Base-by-base conservation (phyloP, 257 asterid genomes). In the Scutellaria baicalensis region DNA sequence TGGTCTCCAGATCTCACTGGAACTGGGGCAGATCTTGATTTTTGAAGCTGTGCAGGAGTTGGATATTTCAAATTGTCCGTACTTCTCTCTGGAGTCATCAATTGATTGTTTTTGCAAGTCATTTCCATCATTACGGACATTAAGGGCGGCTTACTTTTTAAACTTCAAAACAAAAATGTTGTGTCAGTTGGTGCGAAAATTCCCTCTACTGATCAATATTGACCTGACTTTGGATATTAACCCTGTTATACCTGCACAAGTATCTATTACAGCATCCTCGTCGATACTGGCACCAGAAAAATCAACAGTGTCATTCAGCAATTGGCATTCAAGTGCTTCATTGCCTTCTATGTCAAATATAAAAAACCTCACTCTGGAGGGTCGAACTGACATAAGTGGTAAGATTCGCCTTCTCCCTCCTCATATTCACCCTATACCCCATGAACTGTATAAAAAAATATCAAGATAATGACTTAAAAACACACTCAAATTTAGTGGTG, bases 11-110 rank as follows among this genome's bases (percentile, higher is more conserved):
- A 61, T 81, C 74, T 50, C 77, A 9, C 52, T 60, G 78, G 81
- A 27, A 47, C 61, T 75, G 59, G 76, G 23, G 39, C 84, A 81
- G 66, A 66, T 76, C 50, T 80, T 79, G 80, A 69, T 82, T 69
- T 89, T 86, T 82, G 86, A 79, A 80, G 87, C 83, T 54, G 91
- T 92, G 48, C 81, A 85, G 50, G 97, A 86, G 78, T 86, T 88
- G 82, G 95, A 88, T 79, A 82, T 92, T 70, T 92, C 98, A 48
- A 90, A 85, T 66, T 92, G 90, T 71, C 93, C 96, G 23, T 78
- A 78, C 63, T 73, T 88, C 68, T 77, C 85, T 64, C 85, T 92
- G 76, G 92, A 85, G 61, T 72, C 67, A 20, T 85, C 85, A 68
- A 69, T 84, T 67, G 89, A 83, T 62, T 88, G 72, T 75, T 77